Conservation (phyloP, 179 eudicot species). For the Gypsophila paniculata region DNA sequence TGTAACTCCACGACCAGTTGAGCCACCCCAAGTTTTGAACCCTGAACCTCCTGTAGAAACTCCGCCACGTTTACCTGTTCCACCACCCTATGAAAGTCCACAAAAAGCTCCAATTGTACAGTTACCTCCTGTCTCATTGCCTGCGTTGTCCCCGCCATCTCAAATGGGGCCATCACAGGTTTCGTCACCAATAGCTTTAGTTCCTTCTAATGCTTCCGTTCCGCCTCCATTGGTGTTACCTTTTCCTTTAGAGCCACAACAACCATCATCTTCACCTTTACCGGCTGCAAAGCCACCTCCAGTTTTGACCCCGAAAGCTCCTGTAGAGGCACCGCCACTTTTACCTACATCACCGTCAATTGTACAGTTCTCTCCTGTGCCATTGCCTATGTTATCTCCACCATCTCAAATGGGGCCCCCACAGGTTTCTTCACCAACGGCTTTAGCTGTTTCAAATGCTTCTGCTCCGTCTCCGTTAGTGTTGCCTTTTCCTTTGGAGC, state of each 20-base stretch:
- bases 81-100: slow-evolving; percentile 20
- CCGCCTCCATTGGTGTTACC: slow-evolving; percentile 16
- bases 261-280: background rate
- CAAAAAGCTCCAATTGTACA: slow-evolving; percentile 12
- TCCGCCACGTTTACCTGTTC: slow-evolving; percentile 16
- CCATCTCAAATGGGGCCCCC: slow-evolving; percentile 17
- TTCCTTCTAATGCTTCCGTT: slow-evolving; percentile 2
- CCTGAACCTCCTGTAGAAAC: background rate
- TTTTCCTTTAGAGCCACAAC: slow-evolving; percentile 11
- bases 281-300: slow-evolving; percentile 17
- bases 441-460: background rate
- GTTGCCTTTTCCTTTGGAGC: slow-evolving; percentile 13
- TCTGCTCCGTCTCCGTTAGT: slow-evolving; percentile 11
- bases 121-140: slow-evolving; percentile 18
- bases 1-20: slow-evolving; percentile 14
- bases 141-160: slow-evolving; percentile 12
- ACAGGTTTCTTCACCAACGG: slow-evolving; percentile 10
- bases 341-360: slow-evolving; percentile 1
- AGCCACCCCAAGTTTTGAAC: slow-evolving; percentile 7
- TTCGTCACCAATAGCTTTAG: slow-evolving; percentile 2
- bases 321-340: slow-evolving; percentile 14
- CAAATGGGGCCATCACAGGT: slow-evolving; percentile 19
- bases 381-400: slow-evolving; percentile 15
- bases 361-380: slow-evolving; percentile 16
- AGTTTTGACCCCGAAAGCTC: slow-evolving; percentile 14